A percentile compares a stretch with the other conserved stretches of the same genome.
These are phyloP conservation scores for Hypericum perforatum DNA, from an alignment of 345 rosid genomes.

Conservation along the genomic window DNA sequence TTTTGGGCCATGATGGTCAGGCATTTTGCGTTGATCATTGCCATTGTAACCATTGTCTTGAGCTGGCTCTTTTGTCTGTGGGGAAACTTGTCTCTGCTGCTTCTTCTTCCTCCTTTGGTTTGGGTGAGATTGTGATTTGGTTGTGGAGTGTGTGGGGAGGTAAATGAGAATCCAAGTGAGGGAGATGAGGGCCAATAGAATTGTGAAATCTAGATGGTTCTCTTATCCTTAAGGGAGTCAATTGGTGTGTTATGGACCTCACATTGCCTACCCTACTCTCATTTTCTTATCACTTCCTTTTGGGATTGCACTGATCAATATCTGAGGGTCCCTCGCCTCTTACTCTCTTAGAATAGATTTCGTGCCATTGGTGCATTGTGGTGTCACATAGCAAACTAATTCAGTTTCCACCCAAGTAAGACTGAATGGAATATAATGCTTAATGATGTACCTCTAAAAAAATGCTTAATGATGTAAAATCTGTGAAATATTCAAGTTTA, in stretches of 20 bases:
- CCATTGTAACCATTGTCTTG: conserved; percentile 56
- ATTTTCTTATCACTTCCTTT: conserved; percentile 19
- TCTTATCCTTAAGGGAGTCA: conserved; percentile 41
- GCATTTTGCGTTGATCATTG: conserved; percentile 52
- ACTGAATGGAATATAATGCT: no score
- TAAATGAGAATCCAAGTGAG: conserved; percentile 11
- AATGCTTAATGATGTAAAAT: no score
- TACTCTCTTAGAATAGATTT: no score
- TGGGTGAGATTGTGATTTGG: neutral
- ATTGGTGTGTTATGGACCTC: conserved; percentile 29
- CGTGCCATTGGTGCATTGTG: no score
- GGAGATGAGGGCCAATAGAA: conserved; percentile 30
- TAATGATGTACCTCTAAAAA: no score
- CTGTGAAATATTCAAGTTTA: no score
- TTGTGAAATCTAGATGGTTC: conserved; percentile 35
- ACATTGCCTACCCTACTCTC: conserved; percentile 14
- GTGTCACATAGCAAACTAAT: no score
- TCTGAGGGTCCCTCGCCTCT: no score
- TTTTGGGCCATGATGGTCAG: conserved; percentile 25
- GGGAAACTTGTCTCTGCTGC: neutral
- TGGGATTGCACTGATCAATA: no score
- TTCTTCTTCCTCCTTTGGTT: neutral
- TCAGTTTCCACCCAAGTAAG: no score
- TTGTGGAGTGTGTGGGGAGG: conserved; percentile 9
- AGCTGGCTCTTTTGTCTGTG: conserved; percentile 20